Conservation (phyloP, 2,329 filamentous ascomycete genomes). For the Ustilaginoidea virens region DNA sequence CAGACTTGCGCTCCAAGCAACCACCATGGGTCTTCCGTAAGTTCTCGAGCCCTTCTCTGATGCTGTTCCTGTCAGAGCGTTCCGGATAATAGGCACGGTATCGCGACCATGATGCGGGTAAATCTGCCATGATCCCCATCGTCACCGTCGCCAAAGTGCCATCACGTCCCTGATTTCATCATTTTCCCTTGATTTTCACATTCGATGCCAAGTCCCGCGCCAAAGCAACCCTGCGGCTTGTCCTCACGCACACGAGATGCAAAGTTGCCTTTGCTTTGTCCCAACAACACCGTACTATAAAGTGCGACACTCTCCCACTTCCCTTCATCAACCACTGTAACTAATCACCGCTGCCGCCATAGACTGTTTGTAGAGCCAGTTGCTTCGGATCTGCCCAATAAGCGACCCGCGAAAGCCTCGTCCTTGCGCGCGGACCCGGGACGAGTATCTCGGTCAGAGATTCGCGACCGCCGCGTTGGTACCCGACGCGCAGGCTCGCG, state of each 20-base stretch:
- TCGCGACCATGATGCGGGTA: slow-evolving; percentile 1
- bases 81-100: not conserved
- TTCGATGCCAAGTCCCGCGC: too few relatives aligned
- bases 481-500: slow-evolving; percentile 12
- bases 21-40: slow-evolving; percentile 33
- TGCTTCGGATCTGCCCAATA: slow-evolving; percentile 25
- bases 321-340: not conserved
- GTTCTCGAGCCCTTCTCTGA: too few relatives aligned
- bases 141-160: too few relatives aligned
- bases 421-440: slow-evolving; percentile 25
- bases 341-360: slow-evolving; percentile 1
- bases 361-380: slow-evolving; percentile 32
- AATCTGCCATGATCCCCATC: slow-evolving; percentile 1
- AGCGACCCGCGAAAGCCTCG: slow-evolving; percentile 18
- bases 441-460: slow-evolving; percentile 16
- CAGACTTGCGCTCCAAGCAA: not conserved
- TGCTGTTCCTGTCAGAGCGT: too few relatives aligned
- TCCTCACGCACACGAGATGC: too few relatives aligned
- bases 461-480: slow-evolving; percentile 15
- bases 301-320: not conserved
- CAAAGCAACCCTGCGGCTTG: too few relatives aligned
- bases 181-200: too few relatives aligned
- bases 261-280: too few relatives aligned
- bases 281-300: not conserved
- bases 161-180: too few relatives aligned